These are phyloP conservation scores for Bisporella sp. DNA, from an alignment of 2,329 filamentous ascomycete species.

Conservation along the genomic window DNA sequence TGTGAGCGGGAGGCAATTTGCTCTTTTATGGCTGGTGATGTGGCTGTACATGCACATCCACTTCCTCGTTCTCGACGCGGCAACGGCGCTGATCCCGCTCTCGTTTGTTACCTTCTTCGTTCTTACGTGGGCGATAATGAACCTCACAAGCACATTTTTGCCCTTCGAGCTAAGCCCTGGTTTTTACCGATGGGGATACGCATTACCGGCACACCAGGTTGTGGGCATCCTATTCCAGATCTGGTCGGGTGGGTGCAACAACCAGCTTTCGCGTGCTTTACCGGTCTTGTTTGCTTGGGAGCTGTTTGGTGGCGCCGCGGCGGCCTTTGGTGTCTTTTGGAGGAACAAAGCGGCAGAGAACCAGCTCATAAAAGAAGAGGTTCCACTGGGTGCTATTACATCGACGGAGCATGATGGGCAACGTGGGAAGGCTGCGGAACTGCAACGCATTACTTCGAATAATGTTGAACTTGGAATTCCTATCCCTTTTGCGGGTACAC, in stretches of 20 bases:
- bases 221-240: slow-evolving; percentile 32
- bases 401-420: too few relatives aligned
- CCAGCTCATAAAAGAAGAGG: too few relatives aligned
- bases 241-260: slow-evolving; percentile 33
- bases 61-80: slow-evolving; percentile 33
- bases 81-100: slow-evolving; percentile 27
- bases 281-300: slow-evolving; percentile 36
- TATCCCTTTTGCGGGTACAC: too few relatives aligned
- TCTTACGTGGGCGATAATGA: slow-evolving; percentile 56
- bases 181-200: slow-evolving; percentile 56
- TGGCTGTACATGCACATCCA: slow-evolving; percentile 51
- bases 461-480: too few relatives aligned
- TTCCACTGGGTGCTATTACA: too few relatives aligned
- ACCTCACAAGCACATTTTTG: slow-evolving; percentile 54
- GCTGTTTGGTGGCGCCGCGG: not conserved
- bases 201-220: slow-evolving; percentile 55
- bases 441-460: too few relatives aligned
- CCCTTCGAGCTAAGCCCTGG: slow-evolving; percentile 47
- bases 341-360: too few relatives aligned
- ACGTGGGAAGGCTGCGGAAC: too few relatives aligned
- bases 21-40: slow-evolving; percentile 48
- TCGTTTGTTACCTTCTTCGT: slow-evolving; percentile 33
- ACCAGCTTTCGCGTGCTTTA: slow-evolving; percentile 30
- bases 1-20: slow-evolving; percentile 46
- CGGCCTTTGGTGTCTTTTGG: too few relatives aligned